These are phyloP conservation scores for Volvox carteri DNA, from an alignment of 163 green algal genomes.

Conservation along the genomic window DNA sequence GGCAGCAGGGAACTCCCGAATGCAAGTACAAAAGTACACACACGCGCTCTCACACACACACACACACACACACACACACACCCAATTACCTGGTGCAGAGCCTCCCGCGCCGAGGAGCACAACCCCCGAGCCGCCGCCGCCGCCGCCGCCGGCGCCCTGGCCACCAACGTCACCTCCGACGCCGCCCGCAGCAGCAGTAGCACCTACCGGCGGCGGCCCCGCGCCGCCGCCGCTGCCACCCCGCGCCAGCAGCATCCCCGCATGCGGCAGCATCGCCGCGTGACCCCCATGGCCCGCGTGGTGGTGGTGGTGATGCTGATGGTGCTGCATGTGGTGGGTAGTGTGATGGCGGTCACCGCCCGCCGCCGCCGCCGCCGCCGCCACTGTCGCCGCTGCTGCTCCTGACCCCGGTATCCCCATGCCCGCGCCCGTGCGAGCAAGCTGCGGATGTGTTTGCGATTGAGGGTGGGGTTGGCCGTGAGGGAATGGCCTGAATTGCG, in stretches of 20 bases:
- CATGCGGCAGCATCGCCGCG: neutral
- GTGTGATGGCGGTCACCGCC: too few species aligned
- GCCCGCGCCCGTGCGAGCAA: neutral
- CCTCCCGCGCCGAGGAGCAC: neutral
- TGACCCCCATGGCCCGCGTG: neutral
- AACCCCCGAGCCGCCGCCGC: neutral
- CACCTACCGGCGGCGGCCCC: neutral
- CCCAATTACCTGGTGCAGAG: neutral
- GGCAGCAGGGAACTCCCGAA: too few species aligned
- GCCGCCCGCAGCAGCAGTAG: neutral
- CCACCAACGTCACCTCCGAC: neutral
- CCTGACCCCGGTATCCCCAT: neutral
- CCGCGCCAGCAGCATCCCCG: neutral
- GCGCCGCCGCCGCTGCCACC: neutral
- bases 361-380: too few species aligned
- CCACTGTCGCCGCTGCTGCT: neutral
- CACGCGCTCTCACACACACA: neutral
- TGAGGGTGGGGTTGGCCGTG: slow-evolving; percentile 19
- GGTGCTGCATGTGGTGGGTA: too few species aligned
- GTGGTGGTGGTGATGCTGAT: slow-evolving; percentile 14
- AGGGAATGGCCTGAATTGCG: neutral
- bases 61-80: neutral
- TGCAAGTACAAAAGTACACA: neutral
- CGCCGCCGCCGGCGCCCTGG: neutral
- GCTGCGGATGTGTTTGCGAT: neutral